A percentile compares a stretch with the other conserved stretches of the same genome.
Conservation (phyloP, 352 stramenopile genomes). For the Phytophthora pluvialis region DNA sequence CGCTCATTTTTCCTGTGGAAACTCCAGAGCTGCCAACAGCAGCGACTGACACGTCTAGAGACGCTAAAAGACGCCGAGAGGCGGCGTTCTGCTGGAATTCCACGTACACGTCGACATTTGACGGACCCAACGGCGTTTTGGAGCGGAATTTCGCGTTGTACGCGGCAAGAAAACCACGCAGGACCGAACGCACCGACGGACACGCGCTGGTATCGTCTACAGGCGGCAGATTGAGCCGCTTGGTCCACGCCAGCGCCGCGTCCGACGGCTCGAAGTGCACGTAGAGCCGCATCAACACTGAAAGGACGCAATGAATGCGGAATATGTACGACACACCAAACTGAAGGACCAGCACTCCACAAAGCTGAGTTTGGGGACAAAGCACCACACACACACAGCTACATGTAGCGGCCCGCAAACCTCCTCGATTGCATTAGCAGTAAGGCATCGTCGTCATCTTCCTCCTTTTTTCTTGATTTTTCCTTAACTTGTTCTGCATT, state of each 20-base stretch:
- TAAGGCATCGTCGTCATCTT: slow-evolving; percentile 7
- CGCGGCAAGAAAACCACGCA: slow-evolving; percentile 44
- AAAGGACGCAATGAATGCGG: slow-evolving; percentile 16
- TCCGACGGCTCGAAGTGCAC: slow-evolving; percentile 64
- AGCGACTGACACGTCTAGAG: slow-evolving; percentile 33
- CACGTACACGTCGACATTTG: slow-evolving; percentile 48
- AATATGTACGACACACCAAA: slow-evolving; percentile 12
- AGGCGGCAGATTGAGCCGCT: slow-evolving; percentile 50
- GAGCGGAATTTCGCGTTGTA: slow-evolving; percentile 55
- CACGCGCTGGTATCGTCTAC: slow-evolving; percentile 9
- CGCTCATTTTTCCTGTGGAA: not conserved
- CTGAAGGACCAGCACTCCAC: not conserved
- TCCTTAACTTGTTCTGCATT: slow-evolving; percentile 30
- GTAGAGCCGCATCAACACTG: slow-evolving; percentile 54
- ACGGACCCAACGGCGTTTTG: slow-evolving; percentile 24
- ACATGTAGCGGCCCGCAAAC: not conserved
- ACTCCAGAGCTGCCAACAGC: not conserved
- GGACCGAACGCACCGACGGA: slow-evolving; percentile 47
- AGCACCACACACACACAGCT: not conserved
- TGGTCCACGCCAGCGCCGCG: slow-evolving; percentile 50
- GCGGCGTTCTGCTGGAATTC: slow-evolving; percentile 43
- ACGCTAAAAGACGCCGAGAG: slow-evolving; percentile 26
- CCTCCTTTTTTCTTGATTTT: slow-evolving; percentile 36
- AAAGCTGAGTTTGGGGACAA: no score
- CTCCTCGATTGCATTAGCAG: not conserved